phyloP scores from a whole-genome alignment of 306 rosid species.

The Rosa chinensis region DNA sequence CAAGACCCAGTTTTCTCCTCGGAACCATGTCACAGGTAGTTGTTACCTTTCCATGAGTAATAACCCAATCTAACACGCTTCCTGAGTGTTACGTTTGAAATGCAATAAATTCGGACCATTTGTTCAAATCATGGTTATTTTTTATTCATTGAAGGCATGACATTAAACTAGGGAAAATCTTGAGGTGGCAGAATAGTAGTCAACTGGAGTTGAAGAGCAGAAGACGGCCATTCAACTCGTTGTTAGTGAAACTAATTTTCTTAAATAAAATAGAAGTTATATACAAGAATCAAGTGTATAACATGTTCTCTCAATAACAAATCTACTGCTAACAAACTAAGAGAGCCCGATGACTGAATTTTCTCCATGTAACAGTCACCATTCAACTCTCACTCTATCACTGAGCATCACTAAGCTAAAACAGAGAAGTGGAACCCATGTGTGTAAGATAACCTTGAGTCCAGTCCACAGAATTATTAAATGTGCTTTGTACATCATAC shows the following conservation, averaged over 20 bases:
- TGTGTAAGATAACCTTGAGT: background rate
- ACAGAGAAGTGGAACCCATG: background rate
- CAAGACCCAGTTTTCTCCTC: background rate
- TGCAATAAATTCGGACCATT: background rate
- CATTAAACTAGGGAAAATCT: background rate
- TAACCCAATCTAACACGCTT: background rate
- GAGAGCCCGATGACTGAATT: background rate
- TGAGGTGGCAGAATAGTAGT: background rate
- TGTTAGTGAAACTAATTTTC: background rate
- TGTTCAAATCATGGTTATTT: background rate
- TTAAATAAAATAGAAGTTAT: background rate
- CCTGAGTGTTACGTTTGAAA: background rate
- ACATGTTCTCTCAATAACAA: background rate
- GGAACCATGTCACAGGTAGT: background rate
- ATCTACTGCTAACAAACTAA: background rate
- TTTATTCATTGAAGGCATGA: background rate
- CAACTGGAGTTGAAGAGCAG: background rate
- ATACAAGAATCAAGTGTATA: background rate
- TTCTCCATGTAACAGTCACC: background rate
- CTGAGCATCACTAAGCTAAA: slow-evolving; percentile 1
- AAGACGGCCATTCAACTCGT: background rate
- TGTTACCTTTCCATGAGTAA: background rate
- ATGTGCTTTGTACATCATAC: background rate
- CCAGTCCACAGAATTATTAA: background rate
- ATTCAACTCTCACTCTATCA: background rate